Conservation (phyloP, 140 eudicot genomes). For the Oenanthe javanica region DNA sequence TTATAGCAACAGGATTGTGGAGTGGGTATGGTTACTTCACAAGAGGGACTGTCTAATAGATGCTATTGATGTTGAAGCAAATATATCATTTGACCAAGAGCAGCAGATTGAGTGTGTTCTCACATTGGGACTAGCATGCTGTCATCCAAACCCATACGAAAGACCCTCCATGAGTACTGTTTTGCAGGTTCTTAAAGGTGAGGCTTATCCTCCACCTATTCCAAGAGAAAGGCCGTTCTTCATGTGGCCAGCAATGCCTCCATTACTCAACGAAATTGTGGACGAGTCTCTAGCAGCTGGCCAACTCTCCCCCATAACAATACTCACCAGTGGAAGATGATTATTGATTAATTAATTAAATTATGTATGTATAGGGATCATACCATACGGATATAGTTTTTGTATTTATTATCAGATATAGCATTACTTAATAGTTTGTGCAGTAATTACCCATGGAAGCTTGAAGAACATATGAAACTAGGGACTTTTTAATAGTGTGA, state of each 20-base stretch:
- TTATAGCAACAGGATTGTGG: background rate
- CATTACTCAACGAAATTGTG: background rate
- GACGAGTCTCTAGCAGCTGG: slow-evolving; percentile 5
- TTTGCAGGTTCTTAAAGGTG: slow-evolving; percentile 10
- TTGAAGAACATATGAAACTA: too few species aligned
- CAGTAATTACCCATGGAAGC: background rate
- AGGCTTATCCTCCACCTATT: background rate
- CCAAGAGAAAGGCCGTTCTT: slow-evolving; percentile 1
- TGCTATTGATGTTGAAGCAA: background rate
- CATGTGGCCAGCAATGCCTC: slow-evolving; percentile 8
- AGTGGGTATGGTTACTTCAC: slow-evolving; percentile 5
- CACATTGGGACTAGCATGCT: slow-evolving; percentile 3
- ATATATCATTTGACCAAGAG: background rate
- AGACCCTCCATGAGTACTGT: slow-evolving; percentile 11
- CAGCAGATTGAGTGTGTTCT: slow-evolving; percentile 3
- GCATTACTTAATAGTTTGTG: background rate
- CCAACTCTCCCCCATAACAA: slow-evolving; percentile 6
- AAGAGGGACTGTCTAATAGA: background rate
- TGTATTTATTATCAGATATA: background rate
- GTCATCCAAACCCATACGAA: slow-evolving; percentile 10
- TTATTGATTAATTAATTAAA: background rate
- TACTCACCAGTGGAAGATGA: slow-evolving; percentile 8
- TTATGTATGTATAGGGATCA: background rate
- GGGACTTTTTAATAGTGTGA: too few species aligned
- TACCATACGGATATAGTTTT: background rate